Evolutionary conservation across 2,329 filamentous ascomycete species (phyloP).

Genomic region (Pseudogymnoascus sp.): DNA sequence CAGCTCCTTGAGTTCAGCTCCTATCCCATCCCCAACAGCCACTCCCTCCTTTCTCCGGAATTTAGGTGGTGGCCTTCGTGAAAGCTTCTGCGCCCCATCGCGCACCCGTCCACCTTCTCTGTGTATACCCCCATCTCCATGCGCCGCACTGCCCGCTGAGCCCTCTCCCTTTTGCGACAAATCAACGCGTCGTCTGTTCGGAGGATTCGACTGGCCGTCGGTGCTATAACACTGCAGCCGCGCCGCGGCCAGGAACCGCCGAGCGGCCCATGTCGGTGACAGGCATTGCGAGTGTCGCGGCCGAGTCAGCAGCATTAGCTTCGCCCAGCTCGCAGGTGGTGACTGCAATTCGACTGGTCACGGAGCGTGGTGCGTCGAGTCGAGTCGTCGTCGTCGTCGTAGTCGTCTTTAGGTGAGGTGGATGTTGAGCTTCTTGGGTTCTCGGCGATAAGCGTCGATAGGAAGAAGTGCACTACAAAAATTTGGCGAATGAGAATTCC

Average conservation of each 20-base stretch:
- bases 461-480: slow-evolving; percentile 4
- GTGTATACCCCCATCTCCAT: not conserved
- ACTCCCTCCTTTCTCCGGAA: not conserved
- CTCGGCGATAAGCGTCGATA: slow-evolving; percentile 5
- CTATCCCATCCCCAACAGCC: not conserved
- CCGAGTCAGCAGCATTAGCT: slow-evolving; percentile 37
- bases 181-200: not conserved
- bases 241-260: slow-evolving; percentile 21
- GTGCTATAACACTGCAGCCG: slow-evolving; percentile 4
- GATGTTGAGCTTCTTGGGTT: not conserved
- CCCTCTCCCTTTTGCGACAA: not conserved
- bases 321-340: slow-evolving; percentile 18
- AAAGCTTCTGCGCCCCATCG: not conserved
- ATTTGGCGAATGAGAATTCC: slow-evolving; percentile 4
- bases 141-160: not conserved
- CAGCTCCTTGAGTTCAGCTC: slow-evolving; percentile 1
- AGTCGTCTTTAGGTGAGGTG: not conserved
- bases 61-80: not conserved
- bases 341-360: slow-evolving; percentile 12
- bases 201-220: not conserved
- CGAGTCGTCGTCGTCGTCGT: not conserved
- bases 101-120: not conserved
- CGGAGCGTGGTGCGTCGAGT: not conserved
- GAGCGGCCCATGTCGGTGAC: slow-evolving; percentile 32
- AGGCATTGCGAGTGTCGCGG: slow-evolving; percentile 35